A percentile compares a stretch with the other conserved stretches of the same genome.
phyloP scores from a whole-genome alignment of 345 rosid species.

The Punica granatum region DNA sequence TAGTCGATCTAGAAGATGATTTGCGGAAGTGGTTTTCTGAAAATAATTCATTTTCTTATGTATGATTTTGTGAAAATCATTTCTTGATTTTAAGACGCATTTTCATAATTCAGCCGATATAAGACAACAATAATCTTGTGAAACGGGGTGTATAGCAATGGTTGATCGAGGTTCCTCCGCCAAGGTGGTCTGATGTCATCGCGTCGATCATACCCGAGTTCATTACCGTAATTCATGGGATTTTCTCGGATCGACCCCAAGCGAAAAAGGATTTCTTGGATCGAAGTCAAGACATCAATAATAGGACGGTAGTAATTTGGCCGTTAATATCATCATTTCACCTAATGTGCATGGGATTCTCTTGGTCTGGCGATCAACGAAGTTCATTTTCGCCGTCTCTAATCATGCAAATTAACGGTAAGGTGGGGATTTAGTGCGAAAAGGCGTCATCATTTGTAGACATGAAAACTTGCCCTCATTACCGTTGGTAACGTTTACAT shows the following conservation, averaged over 20 bases:
- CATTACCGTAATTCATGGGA: no score
- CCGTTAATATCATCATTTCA: neutral
- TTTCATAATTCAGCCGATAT: no score
- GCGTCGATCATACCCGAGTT: no score
- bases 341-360: neutral
- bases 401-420: neutral
- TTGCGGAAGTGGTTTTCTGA: no score
- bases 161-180: no score
- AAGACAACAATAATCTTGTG: no score
- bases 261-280: neutral
- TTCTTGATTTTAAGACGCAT: no score
- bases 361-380: neutral
- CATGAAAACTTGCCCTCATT: neutral
- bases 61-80: no score
- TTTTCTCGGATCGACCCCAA: neutral
- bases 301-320: neutral
- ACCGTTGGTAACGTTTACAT: slow-evolving; percentile 1
- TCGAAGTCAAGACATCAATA: neutral
- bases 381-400: neutral
- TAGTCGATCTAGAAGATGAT: no score
- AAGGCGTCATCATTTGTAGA: neutral
- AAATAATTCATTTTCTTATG: no score
- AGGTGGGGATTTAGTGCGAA: neutral
- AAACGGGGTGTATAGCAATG: no score
- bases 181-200: no score